These are phyloP conservation scores for Mycena epipterygia DNA, from an alignment of 768 basidiomycete genomes.

Conservation along the genomic window DNA sequence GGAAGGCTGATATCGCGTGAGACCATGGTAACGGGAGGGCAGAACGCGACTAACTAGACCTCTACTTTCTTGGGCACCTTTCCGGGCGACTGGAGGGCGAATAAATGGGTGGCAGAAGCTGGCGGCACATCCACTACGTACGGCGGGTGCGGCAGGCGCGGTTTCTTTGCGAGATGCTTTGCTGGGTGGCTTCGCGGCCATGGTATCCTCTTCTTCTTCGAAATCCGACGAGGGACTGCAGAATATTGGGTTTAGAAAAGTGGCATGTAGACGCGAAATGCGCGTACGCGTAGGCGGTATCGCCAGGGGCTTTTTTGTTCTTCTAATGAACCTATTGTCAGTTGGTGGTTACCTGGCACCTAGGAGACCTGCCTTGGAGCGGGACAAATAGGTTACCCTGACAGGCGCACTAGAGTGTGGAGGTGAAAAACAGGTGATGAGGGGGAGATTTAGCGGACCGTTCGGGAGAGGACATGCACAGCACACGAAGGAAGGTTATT, in stretches of 20 bases:
- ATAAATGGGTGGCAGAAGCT: neutral
- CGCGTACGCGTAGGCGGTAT: constrained; percentile 29
- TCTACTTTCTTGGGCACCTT: constrained; percentile 48
- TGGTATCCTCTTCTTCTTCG: constrained; percentile 27
- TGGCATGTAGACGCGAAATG: constrained; percentile 19
- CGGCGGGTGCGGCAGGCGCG: constrained; percentile 20
- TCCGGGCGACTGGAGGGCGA: constrained; percentile 26
- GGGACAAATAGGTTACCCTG: constrained; percentile 30
- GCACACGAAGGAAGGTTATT: neutral
- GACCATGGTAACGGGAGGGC: neutral
- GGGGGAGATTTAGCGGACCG: neutral
- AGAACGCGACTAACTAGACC: constrained; percentile 44
- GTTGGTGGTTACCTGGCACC: neutral
- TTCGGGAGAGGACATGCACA: constrained; percentile 20
- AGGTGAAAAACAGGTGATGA: neutral
- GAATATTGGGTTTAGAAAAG: neutral
- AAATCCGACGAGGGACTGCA: constrained; percentile 18
- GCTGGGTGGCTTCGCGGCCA: constrained; percentile 26
- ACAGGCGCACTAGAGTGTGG: constrained; percentile 13
- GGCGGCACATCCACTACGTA: neutral
- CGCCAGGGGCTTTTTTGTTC: constrained; percentile 4
- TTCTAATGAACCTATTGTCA: neutral
- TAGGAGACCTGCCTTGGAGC: constrained; percentile 24
- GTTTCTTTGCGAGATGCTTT: constrained; percentile 26
- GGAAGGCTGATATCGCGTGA: constrained; percentile 39